Percentiles rank a stretch among this genome's conserved stretches.
These are phyloP conservation scores for Oxyria digyna DNA, from an alignment of 148 eudicot species.

Conservation along the genomic window DNA sequence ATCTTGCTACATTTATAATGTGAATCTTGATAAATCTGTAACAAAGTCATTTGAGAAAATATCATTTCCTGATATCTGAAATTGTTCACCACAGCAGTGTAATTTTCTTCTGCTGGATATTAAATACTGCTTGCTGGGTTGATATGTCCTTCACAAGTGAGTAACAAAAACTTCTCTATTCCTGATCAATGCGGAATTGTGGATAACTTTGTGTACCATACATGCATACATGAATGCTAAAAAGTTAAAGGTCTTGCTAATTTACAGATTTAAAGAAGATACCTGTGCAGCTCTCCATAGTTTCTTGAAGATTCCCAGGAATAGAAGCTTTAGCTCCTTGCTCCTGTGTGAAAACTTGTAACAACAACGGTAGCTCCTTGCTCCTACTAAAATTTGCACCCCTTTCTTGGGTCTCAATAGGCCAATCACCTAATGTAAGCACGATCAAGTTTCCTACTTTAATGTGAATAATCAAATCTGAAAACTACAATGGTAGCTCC, in stretches of 20 bases:
- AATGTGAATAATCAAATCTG: too few species aligned
- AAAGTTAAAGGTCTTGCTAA: not conserved
- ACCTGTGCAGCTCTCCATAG: constrained; percentile 38
- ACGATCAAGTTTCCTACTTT: not conserved
- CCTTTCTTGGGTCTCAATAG: constrained; percentile 15
- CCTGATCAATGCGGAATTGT: not conserved
- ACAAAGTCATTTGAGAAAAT: too few species aligned
- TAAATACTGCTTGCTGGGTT: constrained; percentile 30
- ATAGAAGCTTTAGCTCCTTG: constrained; percentile 17
- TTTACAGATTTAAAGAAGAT: constrained; percentile 48
- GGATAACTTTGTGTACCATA: constrained; percentile 10
- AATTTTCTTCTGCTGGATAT: constrained; percentile 30
- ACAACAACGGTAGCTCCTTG: too few species aligned
- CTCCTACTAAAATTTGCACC: too few species aligned
- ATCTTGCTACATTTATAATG: constrained; percentile 31
- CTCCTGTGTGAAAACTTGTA: constrained; percentile 19
- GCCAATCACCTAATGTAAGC: constrained; percentile 46
- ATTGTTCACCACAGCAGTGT: constrained; percentile 13
- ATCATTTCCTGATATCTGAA: not conserved
- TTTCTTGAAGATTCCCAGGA: constrained; percentile 20
- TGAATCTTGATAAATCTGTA: constrained; percentile 16
- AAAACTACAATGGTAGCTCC: not conserved
- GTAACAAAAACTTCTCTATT: constrained; percentile 1
- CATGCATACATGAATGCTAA: too few species aligned
- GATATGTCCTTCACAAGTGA: constrained; percentile 33